phyloP scores from a whole-genome alignment of 192 early-diverging fungal genomes.

The Geranomyces variabilis region DNA sequence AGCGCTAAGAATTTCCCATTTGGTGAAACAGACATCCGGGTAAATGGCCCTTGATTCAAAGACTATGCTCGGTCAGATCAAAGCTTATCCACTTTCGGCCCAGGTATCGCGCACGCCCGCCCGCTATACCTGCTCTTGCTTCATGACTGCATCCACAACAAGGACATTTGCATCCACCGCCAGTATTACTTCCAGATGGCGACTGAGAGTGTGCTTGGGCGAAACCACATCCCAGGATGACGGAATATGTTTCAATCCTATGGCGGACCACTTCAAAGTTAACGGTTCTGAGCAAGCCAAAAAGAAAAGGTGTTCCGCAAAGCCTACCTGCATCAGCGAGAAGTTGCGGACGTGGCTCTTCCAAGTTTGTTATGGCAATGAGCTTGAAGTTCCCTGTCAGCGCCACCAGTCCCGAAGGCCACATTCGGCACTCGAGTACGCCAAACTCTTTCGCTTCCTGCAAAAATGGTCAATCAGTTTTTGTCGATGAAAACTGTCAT shows the following conservation, averaged over 20 bases:
- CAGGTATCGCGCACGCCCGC: too few species aligned
- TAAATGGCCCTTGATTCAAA: conserved; percentile 87
- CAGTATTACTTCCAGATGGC: conserved; percentile 88
- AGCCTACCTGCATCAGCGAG: conserved; percentile 70
- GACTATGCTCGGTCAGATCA: conserved; percentile 44
- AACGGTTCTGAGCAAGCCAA: neutral
- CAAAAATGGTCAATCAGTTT: neutral
- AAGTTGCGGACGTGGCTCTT: conserved; percentile 78
- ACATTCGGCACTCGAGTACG: conserved; percentile 84
- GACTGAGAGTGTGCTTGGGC: conserved; percentile 82
- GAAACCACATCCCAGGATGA: conserved; percentile 88
- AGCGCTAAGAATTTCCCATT: conserved; percentile 93
- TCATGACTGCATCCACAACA: conserved; percentile 77
- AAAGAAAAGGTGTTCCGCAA: neutral
- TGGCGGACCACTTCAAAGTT: neutral
- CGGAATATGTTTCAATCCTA: conserved; percentile 68
- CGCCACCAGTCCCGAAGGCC: conserved; percentile 91
- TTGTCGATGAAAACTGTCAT: too few species aligned
- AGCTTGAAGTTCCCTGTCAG: conserved; percentile 81
- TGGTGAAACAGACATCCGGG: conserved; percentile 85
- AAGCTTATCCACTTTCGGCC: too few species aligned
- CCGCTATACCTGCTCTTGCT: conserved; percentile 72
- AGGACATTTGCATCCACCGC: conserved; percentile 77
- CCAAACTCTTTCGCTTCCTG: conserved; percentile 81
- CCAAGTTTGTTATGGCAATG: conserved; percentile 81